phyloP scores from a whole-genome alignment of 352 stramenopile genomes.

The Globisporangium spiculum region DNA sequence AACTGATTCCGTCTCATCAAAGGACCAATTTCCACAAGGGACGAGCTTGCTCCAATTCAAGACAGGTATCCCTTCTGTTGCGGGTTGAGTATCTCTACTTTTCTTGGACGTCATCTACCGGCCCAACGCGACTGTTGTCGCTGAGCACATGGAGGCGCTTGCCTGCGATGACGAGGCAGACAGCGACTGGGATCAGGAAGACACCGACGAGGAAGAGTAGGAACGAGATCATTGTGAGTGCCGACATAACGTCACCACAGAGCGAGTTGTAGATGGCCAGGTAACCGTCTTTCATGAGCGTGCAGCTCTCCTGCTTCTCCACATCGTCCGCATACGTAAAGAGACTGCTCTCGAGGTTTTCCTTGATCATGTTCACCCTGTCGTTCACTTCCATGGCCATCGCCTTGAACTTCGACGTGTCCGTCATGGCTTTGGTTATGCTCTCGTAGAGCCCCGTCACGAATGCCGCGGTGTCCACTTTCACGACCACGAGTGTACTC shows the following conservation, averaged over 20 bases:
- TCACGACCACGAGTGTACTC: conserved; percentile 18
- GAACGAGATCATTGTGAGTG: conserved; percentile 72
- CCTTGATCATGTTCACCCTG: conserved; percentile 43
- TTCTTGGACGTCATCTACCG: conserved; percentile 46
- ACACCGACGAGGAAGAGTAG: conserved; percentile 63
- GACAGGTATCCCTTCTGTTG: no score
- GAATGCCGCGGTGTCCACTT: conserved; percentile 26
- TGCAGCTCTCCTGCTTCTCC: conserved; percentile 56
- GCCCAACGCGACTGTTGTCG: conserved; percentile 47
- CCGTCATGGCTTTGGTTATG: conserved; percentile 24
- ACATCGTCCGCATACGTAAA: conserved; percentile 57
- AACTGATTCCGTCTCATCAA: background rate
- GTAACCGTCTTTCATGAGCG: conserved; percentile 46
- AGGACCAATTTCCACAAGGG: background rate
- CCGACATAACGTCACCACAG: conserved; percentile 55
- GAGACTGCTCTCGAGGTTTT: conserved; percentile 36
- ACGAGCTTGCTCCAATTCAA: no score
- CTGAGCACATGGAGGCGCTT: conserved; percentile 54
- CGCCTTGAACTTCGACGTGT: conserved; percentile 30
- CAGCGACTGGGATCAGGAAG: conserved; percentile 61
- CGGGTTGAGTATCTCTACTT: conserved; percentile 26
- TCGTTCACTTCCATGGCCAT: conserved; percentile 37
- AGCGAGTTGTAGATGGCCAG: conserved; percentile 45
- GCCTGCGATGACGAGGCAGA: conserved; percentile 64
- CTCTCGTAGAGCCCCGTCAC: conserved; percentile 29